These are phyloP conservation scores for Eimeria tenella DNA, from an alignment of 169 alveolate genomes.

Conservation along the genomic window DNA sequence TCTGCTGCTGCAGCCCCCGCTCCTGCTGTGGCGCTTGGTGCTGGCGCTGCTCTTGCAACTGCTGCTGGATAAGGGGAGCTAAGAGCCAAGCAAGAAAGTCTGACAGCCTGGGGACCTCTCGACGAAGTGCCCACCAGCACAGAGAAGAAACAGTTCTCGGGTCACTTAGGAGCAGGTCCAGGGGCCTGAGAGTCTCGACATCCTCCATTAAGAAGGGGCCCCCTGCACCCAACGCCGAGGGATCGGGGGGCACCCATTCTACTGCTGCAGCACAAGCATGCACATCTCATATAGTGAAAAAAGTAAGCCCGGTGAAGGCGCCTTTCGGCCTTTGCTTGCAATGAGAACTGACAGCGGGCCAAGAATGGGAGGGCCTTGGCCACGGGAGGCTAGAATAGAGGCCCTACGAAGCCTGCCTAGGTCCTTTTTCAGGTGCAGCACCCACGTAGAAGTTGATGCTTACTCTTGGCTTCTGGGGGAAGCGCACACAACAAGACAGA, in stretches of 20 bases:
- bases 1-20: constrained; percentile 25
- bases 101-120: constrained; percentile 16
- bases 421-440: constrained; percentile 11
- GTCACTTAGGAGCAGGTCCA: constrained; percentile 12
- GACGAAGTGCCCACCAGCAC: constrained; percentile 15
- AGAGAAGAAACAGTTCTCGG: constrained; percentile 2
- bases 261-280: constrained; percentile 15
- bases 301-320: no score
- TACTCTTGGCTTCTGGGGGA: not conserved
- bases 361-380: no score
- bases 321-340: no score
- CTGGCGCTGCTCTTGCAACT: constrained; percentile 40
- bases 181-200: not conserved
- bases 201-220: constrained; percentile 33
- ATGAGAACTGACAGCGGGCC: no score
- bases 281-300: not conserved
- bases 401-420: no score
- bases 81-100: not conserved
- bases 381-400: no score
- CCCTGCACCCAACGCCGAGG: constrained; percentile 5
- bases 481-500: not conserved
- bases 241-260: constrained; percentile 50
- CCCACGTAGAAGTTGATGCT: not conserved
- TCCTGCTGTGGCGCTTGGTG: constrained; percentile 11
- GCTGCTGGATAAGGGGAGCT: not conserved